Base-by-base conservation (phyloP, 768 basidiomycete genomes). In the Phlebiopsis flavidoalba region DNA sequence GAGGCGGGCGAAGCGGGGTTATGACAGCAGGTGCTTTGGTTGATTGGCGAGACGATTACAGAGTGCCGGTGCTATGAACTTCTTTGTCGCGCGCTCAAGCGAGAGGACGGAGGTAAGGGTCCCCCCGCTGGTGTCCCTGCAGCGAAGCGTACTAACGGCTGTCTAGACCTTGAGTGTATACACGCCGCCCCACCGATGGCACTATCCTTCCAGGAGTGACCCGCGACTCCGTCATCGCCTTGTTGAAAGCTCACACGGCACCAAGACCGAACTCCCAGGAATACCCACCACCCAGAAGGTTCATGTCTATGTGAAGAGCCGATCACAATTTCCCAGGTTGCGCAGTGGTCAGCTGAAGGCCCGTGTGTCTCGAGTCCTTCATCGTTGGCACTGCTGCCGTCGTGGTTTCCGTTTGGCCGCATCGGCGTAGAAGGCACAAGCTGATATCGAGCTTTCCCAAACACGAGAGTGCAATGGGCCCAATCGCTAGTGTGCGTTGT, bases 171-270 rank as follows among this genome's bases (percentile, higher is more conserved):
- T 60, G 93, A 98, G n/a, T 71, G 79, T 79, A 93, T 63, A 97
- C 96, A 0, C 91, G 95, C 1, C 26, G 26, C 26, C 89, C 93
- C 14, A 76, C 97, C 61, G 93, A 91, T 70, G 94, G 95, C 53
- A 89, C 92, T 74, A 93, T 98, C 67, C 83, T 98, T 1, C 94
- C 95, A 1, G 93, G 95, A 49, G 85, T 98, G 24, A 97, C 95
- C 7, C 86, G 95, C 63, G 89, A 90, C 67, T 94, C 92, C 26
- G 86, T 91, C 47, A 81, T 97, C 43, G 67, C 79, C 0, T 86
- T 98, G 48, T 82, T 84, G 4, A 75, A 83, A 15, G 86, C 84
- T 8, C 91, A 92, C 91, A 92, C 64, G 64, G 65, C 8, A 60
- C 64, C 14, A 72, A 73, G 37, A 68, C 64, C 51, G 58, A 61